Evolutionary conservation across 2,329 filamentous ascomycete genomes (phyloP), one percentile per base, ranked within the genome.

Genomic region (Botrytis byssoidea): DNA sequence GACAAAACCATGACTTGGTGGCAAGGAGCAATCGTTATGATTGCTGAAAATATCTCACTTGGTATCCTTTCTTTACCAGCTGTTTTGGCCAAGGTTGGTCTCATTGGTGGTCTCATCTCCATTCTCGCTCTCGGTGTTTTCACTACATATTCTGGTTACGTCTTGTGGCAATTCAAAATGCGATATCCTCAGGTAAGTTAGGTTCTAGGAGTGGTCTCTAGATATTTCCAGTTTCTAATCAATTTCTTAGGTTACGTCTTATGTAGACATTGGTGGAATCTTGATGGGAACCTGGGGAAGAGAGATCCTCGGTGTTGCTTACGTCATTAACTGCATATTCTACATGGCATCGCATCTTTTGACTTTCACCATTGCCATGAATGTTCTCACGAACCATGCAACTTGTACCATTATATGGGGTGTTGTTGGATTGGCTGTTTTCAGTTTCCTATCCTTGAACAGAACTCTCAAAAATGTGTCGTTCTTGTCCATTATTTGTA

Each of bases 261-360:
- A 89, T 80, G 86, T 86, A 7, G 88, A 90, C 77, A 88, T 87
- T 20, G 88, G 87, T n/a, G 82, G 85, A 55, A 81, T 90, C 20
- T 80, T 90, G 22, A 81, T 82, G 59, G 88, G 88, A 1, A 80
- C 78, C 18, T 55, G 65, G 37, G 69, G 69, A 44, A 82, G 84
- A 40, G 85, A 88, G 74, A 74, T 90, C 51, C 82, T 88, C 65
- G 87, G 86, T 18, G 77, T 83, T 25, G 85, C 82, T 2, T 85
- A 88, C 76, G 81, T 86, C 22, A 79, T 90, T 32, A 86, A 89
- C 77, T 81, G 89, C n/a, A 79, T 90, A 29, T 90, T 90, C 81
- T 85, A 89, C 78, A 88, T 89, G 85, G 87, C 85, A 10, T 88
- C 86, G 60, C 89, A 91, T 79, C 81, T 90, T 42, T 82, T 90